Percentiles rank a stretch among this genome's conserved stretches.
Conservation (phyloP, 2,329 filamentous ascomycete species). For the Pseudogymnoascus verrucosus region DNA sequence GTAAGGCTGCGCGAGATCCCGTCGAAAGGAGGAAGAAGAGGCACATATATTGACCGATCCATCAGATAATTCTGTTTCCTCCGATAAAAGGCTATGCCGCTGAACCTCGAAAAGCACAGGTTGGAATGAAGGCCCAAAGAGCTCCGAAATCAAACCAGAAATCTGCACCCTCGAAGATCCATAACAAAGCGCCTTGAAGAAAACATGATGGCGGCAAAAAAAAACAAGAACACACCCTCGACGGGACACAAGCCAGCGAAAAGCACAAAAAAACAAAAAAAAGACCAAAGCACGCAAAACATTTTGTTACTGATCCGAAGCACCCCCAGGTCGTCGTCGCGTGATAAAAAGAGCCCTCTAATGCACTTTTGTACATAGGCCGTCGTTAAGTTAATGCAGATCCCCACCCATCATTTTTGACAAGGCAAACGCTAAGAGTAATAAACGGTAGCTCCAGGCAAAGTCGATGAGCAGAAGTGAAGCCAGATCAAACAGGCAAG, state of each 20-base stretch:
- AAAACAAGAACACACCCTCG: constrained; percentile 12
- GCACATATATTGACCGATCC: background rate
- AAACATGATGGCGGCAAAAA: background rate
- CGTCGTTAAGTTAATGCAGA: constrained; percentile 29
- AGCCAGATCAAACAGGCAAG: constrained; percentile 25
- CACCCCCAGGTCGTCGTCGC: constrained; percentile 25
- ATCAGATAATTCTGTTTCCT: background rate
- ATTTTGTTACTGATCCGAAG: background rate
- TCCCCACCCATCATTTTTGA: constrained; percentile 31
- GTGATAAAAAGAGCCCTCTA: constrained; percentile 29
- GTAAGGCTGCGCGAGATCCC: background rate
- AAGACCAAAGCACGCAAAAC: constrained; percentile 12
- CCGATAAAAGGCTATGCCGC: background rate
- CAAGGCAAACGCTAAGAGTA: constrained; percentile 30
- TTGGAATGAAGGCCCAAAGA: background rate
- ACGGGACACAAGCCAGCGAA: constrained; percentile 9
- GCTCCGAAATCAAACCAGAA: constrained; percentile 8
- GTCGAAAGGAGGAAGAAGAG: background rate
- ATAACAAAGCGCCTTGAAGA: background rate
- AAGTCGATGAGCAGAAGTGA: constrained; percentile 28
- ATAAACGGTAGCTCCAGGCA: constrained; percentile 27
- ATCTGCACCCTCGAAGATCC: no score
- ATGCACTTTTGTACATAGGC: constrained; percentile 32
- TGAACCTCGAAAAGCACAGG: background rate
- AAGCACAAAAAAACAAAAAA: constrained; percentile 9